phyloP scores from a whole-genome alignment of 106 monocot species.

The Xerophyta viscosa region DNA sequence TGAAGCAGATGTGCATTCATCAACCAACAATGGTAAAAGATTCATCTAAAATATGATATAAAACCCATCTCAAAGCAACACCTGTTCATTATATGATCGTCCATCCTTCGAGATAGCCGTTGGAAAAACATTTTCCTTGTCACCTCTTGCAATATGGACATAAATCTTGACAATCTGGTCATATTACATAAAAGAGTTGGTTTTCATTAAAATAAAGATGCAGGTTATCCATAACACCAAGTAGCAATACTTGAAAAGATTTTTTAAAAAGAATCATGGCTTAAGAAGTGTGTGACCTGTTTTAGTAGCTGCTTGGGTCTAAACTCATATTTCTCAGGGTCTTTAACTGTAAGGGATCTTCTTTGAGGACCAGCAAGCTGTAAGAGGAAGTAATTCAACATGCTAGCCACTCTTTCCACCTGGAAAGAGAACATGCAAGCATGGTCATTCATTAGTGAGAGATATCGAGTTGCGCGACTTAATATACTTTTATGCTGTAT shows the following conservation, averaged over 20 bases:
- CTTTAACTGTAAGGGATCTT: slow-evolving; percentile 83
- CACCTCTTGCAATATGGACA: slow-evolving; percentile 92
- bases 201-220: too few relatives aligned
- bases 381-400: slow-evolving; percentile 95
- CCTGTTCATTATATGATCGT: slow-evolving; percentile 87
- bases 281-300: too few relatives aligned
- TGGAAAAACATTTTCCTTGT: slow-evolving; percentile 71
- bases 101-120: slow-evolving; percentile 87
- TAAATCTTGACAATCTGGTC: slow-evolving; percentile 90
- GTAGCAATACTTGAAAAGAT: too few relatives aligned
- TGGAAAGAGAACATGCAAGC: slow-evolving; percentile 11
- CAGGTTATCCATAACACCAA: too few relatives aligned
- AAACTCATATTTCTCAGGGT: slow-evolving; percentile 99
- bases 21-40: neutral
- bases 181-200: too few relatives aligned
- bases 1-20: slow-evolving; percentile 23
- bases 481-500: too few relatives aligned
- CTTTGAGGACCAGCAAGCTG: slow-evolving; percentile 97
- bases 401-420: slow-evolving; percentile 96
- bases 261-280: too few relatives aligned
- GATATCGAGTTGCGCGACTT: too few relatives aligned
- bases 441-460: too few relatives aligned
- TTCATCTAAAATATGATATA: neutral
- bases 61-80: slow-evolving; percentile 7
- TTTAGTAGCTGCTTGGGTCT: slow-evolving; percentile 88